Base-by-base conservation (phyloP, 2,329 filamentous ascomycete genomes). In the Trichophyton mentagrophytes region DNA sequence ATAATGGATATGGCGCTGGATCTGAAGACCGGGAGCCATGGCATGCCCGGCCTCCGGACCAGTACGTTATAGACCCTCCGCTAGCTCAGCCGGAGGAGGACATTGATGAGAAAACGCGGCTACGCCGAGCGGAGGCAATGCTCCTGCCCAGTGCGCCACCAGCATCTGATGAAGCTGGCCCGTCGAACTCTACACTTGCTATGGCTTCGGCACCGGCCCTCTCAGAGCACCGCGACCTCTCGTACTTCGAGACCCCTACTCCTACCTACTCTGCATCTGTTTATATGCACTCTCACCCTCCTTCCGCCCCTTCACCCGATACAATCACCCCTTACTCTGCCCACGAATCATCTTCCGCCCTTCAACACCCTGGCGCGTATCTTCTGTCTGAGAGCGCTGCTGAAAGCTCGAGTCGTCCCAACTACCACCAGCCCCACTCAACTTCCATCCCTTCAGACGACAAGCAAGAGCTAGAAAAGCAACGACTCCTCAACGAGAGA, bases 111-210 rank as follows among this genome's bases (percentile, higher is more conserved):
- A 96, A 96, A 72, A 86, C 95, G 62, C 85, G 86, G 57, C 75
- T 93, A 62, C 83, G 86, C 55, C 83, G 83, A 62, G 90, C 89
- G 46, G 91, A 96, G 74, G 82, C 86, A 65, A 82, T 85, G 55
- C 76, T 96, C 3, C 74, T 96, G 22, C 92, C 92, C 1, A 96
- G 90, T 68, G 85, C 85, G 67, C 91, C 89, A 13, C 82, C 87
- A 11, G 77, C 72, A 0, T 70, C 75, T 38, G 67, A 71, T 11
- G 72, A 76, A 61, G 71, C 73, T 33, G 76, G 75, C n/a, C 75
- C 78, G 8, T 82, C 81, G n/a, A 73, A 74, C 4, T 65, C 66
- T 61, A 65, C 61, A 57, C 63, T 60, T 46, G 74, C 80, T 38
- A 62, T 60, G 46, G 74, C 80, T 38, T 76, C 79, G 38, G 75